Base-by-base conservation (phyloP, 2,329 filamentous ascomycete genomes). In the Fusarium staphyleae region DNA sequence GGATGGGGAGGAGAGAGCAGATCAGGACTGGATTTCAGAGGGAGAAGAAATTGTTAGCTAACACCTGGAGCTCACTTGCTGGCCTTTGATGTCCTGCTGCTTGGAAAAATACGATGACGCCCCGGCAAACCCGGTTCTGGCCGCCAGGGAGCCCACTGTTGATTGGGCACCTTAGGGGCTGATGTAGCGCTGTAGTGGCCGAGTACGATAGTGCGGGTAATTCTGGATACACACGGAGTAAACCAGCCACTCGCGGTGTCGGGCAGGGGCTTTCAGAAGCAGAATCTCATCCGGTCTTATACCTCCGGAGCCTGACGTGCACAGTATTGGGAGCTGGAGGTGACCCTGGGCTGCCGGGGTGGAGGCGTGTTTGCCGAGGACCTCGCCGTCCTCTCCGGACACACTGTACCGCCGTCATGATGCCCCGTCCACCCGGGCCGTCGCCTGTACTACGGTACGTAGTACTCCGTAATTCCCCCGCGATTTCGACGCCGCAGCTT, bases 121-220 rank as follows among this genome's bases (percentile, higher is more conserved):
- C 63, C 63, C 60, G 65, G 62, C 56, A 68, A 68, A 60, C 56
- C 64, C 66, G 66, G 66, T 66, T 66, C 66, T 67, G 62, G 55
- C 57, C 64, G 61, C 51, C 33, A 54, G 47, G 36, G 36, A 55
- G 39, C 16, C 45, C 19, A 43, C 26, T 40, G 47, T 42, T 48
- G n/a, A 67, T 68, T 68, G 66, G 63, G 15, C n/a, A n/a, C n/a
- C n/a, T n/a, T 26, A 55, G 16, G 39, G 36, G 22, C 40, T 16
- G 34, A 56, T 43, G 54, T 60, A 65, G 53, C 34, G 55, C 55
- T 52, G 42, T 40, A 44, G 58, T 53, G 49, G 55, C 54, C 51
- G 40, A 60, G 43, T 55, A 60, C 62, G 62, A 49, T 55, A 59
- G 58, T 64, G 60, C 51, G 64, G 48, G 33, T 41, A 16, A 11